Base-by-base conservation (phyloP, 2,329 filamentous ascomycete genomes). In the Fusarium nygamai region DNA sequence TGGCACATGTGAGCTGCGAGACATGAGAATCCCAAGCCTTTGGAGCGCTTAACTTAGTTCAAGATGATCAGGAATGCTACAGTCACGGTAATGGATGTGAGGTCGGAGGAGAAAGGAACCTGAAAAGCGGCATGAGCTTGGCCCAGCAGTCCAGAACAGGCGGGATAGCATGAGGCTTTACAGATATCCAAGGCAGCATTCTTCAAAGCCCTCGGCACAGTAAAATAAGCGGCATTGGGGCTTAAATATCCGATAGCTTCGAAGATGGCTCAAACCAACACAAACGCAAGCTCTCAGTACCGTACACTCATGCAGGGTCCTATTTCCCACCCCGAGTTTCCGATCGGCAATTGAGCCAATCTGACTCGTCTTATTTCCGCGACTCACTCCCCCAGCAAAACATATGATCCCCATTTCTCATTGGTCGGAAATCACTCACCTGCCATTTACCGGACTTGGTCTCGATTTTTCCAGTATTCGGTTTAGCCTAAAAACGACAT, bases 301-400 rank as follows among this genome's bases (percentile, higher is more conserved):
- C n/a, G 39, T 34, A 27, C 46, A 61, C 29, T 41, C 63, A 71
- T 77, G 72, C 75, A 77, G 73, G 75, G 75, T 63, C 75, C 59
- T 38, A 44, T 57, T 36, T 43, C 53, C 36, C 50, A 19, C 29
- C 51, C 63, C 59, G 27, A 69, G 57, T 60, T 66, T 27, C 59
- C 59, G 62, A 71, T 76, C 75, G 72, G 71, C 47, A 77, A 76
- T 75, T 73, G 66, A 62, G 56, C 38, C 31, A 59, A 58, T 64
- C 53, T 72, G 65, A 66, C 70, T 74, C 53, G 58, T 61, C 58
- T 70, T 74, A 70, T 73, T 60, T 60, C 69, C 71, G 57, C 20
- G 34, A 4, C 38, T 36, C 53, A 51, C 51, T 56, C 41, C 54
- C 48, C 56, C 61, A 54, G 64, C 50, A 60, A n/a, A 61, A 53